Evolutionary conservation across 306 rosid genomes (phyloP).

Genomic region (Fragaria vesca): DNA sequence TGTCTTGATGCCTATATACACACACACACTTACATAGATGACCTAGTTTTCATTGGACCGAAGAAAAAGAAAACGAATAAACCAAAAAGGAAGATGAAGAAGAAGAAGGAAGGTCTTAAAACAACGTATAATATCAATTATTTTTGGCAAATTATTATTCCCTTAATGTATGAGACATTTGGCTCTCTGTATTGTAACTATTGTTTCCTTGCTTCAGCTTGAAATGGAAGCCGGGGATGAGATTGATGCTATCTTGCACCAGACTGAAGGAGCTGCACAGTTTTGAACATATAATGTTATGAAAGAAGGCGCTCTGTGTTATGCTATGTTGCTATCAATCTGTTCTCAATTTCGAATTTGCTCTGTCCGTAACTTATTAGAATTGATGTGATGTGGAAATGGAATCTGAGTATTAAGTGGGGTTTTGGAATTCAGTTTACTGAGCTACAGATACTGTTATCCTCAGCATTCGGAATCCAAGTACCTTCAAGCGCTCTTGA

Average conservation of each 20-base stretch:
- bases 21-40: no score
- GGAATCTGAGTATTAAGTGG: neutral
- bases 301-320: neutral
- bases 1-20: no score
- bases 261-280: conserved; percentile 47
- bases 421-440: neutral
- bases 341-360: neutral
- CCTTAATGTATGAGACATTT: no score
- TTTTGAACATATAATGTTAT: neutral
- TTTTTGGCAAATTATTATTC: no score
- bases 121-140: no score
- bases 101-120: no score
- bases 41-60: no score
- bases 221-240: conserved; percentile 78
- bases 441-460: neutral
- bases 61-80: no score
- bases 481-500: neutral
- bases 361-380: neutral
- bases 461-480: neutral
- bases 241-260: conserved; percentile 76
- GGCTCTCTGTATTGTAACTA: no score
- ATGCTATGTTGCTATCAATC: neutral
- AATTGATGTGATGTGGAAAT: neutral
- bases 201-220: conserved; percentile 9
- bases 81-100: no score